These are phyloP conservation scores for Apophysomyces variabilis DNA, from an alignment of 371 early-diverging fungal genomes.

Conservation along the genomic window DNA sequence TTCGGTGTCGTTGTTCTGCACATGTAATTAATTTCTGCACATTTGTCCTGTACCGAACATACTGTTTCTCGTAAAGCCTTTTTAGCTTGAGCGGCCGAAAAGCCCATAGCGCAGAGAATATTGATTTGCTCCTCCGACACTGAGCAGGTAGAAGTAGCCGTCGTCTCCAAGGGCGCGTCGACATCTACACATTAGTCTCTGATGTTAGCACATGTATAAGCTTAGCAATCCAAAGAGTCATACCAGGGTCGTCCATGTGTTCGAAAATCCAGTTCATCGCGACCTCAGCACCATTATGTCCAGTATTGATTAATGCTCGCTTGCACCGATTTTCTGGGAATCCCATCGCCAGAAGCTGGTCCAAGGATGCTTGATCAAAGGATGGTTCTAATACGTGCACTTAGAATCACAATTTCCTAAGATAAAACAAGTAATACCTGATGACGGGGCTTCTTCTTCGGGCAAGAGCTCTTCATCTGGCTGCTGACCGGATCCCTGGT, in stretches of 20 bases:
- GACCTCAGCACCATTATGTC: constrained; percentile 80
- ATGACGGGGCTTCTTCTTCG: constrained; percentile 52
- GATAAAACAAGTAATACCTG: constrained; percentile 7
- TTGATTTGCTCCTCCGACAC: constrained; percentile 51
- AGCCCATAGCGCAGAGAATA: constrained; percentile 91
- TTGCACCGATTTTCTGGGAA: constrained; percentile 85
- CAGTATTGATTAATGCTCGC: constrained; percentile 81
- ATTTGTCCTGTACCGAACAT: constrained; percentile 22
- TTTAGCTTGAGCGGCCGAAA: constrained; percentile 78
- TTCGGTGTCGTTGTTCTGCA: constrained; percentile 78
- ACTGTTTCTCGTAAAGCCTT: constrained; percentile 86
- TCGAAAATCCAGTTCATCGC: constrained; percentile 96
- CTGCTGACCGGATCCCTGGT: constrained; percentile 69
- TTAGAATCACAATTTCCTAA: not conserved
- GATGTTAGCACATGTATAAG: not conserved
- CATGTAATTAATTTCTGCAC: not conserved
- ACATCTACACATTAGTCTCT: constrained; percentile 26
- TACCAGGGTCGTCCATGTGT: constrained; percentile 93
- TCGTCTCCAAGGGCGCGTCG: constrained; percentile 46
- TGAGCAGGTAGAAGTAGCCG: constrained; percentile 10
- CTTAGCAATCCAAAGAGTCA: not conserved
- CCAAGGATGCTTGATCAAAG: constrained; percentile 70
- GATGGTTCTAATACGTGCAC: constrained; percentile 35
- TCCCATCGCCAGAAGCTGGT: constrained; percentile 87
- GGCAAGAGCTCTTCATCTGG: constrained; percentile 77